Evolutionary conservation across 441 rosid genomes (phyloP), one percentile per base, ranked within the genome.

Genomic region (Kokia cookei): DNA sequence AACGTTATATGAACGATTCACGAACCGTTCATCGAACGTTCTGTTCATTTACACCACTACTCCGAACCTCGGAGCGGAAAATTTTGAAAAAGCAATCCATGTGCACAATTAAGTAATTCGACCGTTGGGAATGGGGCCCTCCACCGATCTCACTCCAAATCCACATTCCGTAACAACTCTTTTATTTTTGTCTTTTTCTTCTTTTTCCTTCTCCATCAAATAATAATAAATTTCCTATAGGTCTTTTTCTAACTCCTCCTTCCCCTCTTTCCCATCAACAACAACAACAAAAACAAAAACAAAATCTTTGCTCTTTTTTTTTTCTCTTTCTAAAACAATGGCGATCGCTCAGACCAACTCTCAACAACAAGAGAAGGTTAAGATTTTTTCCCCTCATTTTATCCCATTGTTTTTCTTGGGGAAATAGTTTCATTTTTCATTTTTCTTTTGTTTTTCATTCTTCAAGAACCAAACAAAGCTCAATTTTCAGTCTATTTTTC

Each of bases 331-430:
- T 54, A 17, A 27, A 50, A 27, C 54, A 68, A 87, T 86, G 91
- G 91, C 88, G 80, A 87, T 89, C 47, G 78, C 89, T 57, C 89
- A 88, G 73, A 78, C 79, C 12, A 86, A 82, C 3, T 73, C 84
- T 62, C 86, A 81, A 14, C 75, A 78, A 55, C 87, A 82, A 53
- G 87, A 85, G 62, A 84, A 86, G 87, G 92, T 86, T n/a, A 54
- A 8, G 22, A 15, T 29, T 26, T 57, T 35, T 17, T 65, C 71
- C 17, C 22, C 10, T 15, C 5, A 4, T 17, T 42, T 5, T 17
- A 4, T 13, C 12, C 2, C 58, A 13, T 4, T 32, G 42, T 2
- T 54, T 14, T 51, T 71, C 17, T 48, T 48, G 40, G 58, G 42
- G 4, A 8, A 50, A 4, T 29, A 29, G 9, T 68, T n/a, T 22